Percentiles rank a stretch among this genome's conserved stretches.
These are phyloP conservation scores for Kwoniella newhampshirensis DNA, from an alignment of 768 basidiomycete genomes.

Conservation along the genomic window DNA sequence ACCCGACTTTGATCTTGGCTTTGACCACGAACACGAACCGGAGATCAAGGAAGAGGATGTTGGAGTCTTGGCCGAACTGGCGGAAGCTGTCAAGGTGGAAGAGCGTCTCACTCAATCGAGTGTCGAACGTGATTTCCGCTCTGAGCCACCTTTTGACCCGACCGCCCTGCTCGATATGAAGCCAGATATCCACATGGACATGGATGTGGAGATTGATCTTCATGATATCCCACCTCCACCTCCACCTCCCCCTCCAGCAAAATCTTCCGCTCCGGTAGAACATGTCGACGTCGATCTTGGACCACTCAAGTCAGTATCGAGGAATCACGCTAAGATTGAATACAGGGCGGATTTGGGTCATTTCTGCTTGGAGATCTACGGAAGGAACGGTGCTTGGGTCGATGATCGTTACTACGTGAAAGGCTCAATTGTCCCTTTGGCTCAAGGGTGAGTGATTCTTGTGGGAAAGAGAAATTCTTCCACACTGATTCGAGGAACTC, in stretches of 20 bases:
- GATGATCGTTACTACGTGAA: conserved; percentile 93
- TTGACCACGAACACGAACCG: conserved; percentile 8
- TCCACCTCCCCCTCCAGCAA: conserved; percentile 37
- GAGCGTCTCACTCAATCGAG: conserved; percentile 4
- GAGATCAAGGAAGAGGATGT: conserved; percentile 16
- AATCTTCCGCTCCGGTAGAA: conserved; percentile 25
- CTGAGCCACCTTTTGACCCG: too few relatives aligned
- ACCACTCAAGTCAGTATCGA: conserved; percentile 93
- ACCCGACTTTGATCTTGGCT: conserved; percentile 7
- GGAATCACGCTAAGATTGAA: conserved; percentile 91
- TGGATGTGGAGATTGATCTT: conserved; percentile 4
- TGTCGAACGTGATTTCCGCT: conserved; percentile 9
- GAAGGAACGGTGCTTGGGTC: conserved; percentile 98
- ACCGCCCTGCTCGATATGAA: too few relatives aligned
- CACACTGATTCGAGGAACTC: not conserved
- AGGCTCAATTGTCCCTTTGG: conserved; percentile 78
- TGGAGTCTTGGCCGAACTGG: conserved; percentile 16
- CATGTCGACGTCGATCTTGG: conserved; percentile 73
- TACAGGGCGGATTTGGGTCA: conserved; percentile 46
- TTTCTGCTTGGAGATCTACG: conserved; percentile 71
- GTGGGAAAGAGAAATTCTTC: not conserved
- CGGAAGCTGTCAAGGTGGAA: conserved; percentile 19
- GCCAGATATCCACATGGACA: conserved; percentile 1
- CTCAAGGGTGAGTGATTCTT: conserved; percentile 67
- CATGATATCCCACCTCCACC: conserved; percentile 16